A percentile compares a stretch with the other conserved stretches of the same genome.
Evolutionary conservation across 1,284 basidiomycete genomes (phyloP).

Genomic region (Hymenochaete sp.): DNA sequence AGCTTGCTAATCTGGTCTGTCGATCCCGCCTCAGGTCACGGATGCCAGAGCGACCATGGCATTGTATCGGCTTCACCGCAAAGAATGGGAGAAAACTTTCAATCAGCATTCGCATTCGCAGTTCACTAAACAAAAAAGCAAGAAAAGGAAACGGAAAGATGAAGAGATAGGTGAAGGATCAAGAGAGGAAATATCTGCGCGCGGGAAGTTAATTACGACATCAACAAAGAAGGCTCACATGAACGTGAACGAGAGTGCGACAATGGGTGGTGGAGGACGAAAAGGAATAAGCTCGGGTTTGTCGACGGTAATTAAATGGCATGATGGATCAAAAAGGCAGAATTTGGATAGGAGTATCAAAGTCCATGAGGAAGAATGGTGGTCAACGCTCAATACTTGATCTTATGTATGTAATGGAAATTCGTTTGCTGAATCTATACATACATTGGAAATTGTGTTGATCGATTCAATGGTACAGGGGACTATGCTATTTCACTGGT

Average conservation of each 20-base stretch:
- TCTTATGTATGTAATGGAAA: too few relatives aligned
- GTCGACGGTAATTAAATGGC: slow-evolving; percentile 45
- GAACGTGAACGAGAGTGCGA: slow-evolving; percentile 17
- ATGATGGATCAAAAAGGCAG: slow-evolving; percentile 10
- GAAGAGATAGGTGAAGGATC: neutral
- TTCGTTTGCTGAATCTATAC: too few relatives aligned
- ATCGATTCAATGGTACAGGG: too few relatives aligned
- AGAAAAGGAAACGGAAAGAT: slow-evolving; percentile 6
- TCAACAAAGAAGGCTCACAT: slow-evolving; percentile 10
- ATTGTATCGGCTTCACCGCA: slow-evolving; percentile 80
- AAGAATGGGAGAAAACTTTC: slow-evolving; percentile 68
- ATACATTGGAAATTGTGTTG: too few relatives aligned
- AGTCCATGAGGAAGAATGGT: slow-evolving; percentile 6
- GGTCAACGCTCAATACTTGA: slow-evolving; percentile 13
- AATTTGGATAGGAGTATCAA: neutral
- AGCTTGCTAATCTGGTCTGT: neutral
- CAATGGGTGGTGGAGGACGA: slow-evolving; percentile 46
- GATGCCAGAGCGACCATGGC: slow-evolving; percentile 97
- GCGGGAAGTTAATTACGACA: too few relatives aligned
- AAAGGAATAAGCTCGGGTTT: slow-evolving; percentile 68
- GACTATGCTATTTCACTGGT: too few relatives aligned
- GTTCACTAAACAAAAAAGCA: neutral
- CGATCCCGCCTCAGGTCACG: slow-evolving; percentile 50
- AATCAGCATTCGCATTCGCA: slow-evolving; percentile 19
- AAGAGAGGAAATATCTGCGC: slow-evolving; percentile 6